phyloP scores from a whole-genome alignment of 73 alveolate genomes.

The Tetrahymena borealis region DNA sequence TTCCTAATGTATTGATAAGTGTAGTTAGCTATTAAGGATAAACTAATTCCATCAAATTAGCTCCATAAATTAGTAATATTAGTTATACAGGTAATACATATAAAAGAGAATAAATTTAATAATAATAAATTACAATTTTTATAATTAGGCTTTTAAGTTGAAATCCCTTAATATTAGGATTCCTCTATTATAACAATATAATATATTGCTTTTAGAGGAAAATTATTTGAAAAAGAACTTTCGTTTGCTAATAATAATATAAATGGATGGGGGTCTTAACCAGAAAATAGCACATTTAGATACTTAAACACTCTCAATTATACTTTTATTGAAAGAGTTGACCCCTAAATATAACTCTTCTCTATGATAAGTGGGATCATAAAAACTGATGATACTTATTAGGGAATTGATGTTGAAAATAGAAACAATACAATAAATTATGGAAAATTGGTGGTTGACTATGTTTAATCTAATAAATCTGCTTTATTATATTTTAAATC shows the following conservation, averaged over 20 bases:
- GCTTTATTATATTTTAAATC: not conserved
- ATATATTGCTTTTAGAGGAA: not conserved
- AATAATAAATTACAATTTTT: too few species aligned
- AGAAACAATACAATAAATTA: not conserved
- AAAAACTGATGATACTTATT: not conserved
- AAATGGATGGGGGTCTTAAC: not conserved
- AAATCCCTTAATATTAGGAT: not conserved
- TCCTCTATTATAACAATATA: not conserved
- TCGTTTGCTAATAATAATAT: not conserved
- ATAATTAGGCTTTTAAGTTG: not conserved
- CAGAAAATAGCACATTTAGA: not conserved
- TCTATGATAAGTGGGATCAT: not conserved
- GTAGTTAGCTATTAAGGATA: not conserved
- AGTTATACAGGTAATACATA: not conserved
- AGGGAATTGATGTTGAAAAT: not conserved
- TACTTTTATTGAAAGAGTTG: not conserved
- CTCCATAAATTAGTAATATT: not conserved
- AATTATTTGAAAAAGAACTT: not conserved
- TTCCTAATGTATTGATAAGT: not conserved
- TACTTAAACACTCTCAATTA: not conserved
- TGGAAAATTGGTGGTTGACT: not conserved
- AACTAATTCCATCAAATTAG: not conserved
- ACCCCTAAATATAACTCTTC: not conserved
- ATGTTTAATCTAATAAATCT: not conserved
- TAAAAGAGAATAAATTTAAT: too few species aligned